Conservation (phyloP, 2,329 filamentous ascomycete species). For the Penicillium glabrum region DNA sequence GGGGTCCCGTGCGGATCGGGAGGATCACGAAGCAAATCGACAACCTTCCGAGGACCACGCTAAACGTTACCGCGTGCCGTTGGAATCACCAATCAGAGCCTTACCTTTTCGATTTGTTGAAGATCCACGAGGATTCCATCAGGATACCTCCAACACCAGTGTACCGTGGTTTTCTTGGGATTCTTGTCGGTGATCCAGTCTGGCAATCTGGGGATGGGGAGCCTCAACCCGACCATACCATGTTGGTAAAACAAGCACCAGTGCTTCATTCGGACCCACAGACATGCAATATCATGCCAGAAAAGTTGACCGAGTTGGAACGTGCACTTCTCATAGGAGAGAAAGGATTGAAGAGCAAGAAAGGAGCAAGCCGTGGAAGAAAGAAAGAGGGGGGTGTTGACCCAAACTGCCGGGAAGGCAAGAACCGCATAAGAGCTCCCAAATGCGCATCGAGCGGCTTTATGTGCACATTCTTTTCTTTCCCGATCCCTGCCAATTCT, state of each 20-base stretch:
- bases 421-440: background rate
- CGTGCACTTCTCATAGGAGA: background rate
- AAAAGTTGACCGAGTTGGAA: background rate
- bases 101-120: background rate
- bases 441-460: background rate
- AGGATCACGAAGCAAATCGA: constrained; percentile 6
- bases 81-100: background rate
- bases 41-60: background rate
- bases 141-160: background rate
- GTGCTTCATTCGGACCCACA: background rate
- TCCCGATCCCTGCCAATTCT: background rate
- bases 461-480: background rate
- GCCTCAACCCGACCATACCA: constrained; percentile 7
- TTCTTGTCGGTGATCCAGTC: background rate
- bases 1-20: constrained; percentile 12
- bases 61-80: background rate
- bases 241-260: background rate
- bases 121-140: background rate
- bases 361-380: constrained; percentile 3
- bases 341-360: constrained; percentile 4
- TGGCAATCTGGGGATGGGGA: background rate
- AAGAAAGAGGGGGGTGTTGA: constrained; percentile 20
- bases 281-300: background rate
- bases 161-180: background rate
- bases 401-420: constrained; percentile 25